A percentile compares a stretch with the other conserved stretches of the same genome.
Conservation (phyloP, 2,329 filamentous ascomycete species). For the Stagonosporopsis vannaccii region DNA sequence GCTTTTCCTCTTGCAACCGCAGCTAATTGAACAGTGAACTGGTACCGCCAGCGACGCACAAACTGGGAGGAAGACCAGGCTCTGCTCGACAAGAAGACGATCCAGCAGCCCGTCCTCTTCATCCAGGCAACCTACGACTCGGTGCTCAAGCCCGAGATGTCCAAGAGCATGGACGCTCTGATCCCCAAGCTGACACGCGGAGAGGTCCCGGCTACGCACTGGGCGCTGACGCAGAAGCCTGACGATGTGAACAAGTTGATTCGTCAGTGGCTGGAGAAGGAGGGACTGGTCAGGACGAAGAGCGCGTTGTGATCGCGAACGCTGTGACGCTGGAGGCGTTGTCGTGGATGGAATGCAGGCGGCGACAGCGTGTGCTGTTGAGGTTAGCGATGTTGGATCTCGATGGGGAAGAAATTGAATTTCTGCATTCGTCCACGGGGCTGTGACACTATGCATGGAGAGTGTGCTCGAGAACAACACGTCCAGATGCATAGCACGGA, state of each 20-base stretch:
- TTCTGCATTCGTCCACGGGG: no score
- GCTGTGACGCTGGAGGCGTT: neutral
- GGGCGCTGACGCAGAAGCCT: slow-evolving; percentile 79
- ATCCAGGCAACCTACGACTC: slow-evolving; percentile 74
- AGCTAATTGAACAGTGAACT: slow-evolving; percentile 66
- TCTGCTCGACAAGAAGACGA: slow-evolving; percentile 40
- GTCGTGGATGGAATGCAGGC: no score
- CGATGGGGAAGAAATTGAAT: no score
- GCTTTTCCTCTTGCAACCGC: neutral
- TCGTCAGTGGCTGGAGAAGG: slow-evolving; percentile 69
- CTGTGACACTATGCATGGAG: no score
- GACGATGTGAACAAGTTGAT: slow-evolving; percentile 74
- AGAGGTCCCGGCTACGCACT: slow-evolving; percentile 77
- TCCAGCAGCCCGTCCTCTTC: slow-evolving; percentile 69
- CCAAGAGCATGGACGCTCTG: slow-evolving; percentile 71
- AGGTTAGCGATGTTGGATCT: no score
- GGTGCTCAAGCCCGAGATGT: slow-evolving; percentile 76
- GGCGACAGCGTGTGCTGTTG: neutral
- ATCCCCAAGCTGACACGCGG: slow-evolving; percentile 70
- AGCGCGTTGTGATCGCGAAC: slow-evolving; percentile 51
- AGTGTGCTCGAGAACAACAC: no score
- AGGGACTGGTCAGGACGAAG: slow-evolving; percentile 56
- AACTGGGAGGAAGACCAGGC: slow-evolving; percentile 79
- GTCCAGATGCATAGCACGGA: no score
- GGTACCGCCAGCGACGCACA: slow-evolving; percentile 78